A percentile compares a stretch with the other conserved stretches of the same genome.
phyloP scores from a whole-genome alignment of 495 filamentous ascomycete genomes.

The Penicillium pulvis region DNA sequence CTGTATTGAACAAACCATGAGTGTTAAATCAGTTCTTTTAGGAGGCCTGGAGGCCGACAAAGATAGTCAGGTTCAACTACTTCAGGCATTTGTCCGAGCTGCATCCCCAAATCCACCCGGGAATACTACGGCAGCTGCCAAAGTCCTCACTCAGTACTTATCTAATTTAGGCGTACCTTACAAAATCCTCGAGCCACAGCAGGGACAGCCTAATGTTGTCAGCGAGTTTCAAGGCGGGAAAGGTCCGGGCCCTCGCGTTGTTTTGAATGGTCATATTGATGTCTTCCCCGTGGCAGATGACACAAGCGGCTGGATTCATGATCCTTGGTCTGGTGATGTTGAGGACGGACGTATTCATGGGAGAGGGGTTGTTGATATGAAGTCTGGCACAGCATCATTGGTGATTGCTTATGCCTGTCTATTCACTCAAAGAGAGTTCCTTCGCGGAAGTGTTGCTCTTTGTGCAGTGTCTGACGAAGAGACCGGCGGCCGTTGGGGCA shows the following conservation, averaged over 20 bases:
- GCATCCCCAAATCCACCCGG: slow-evolving; percentile 12
- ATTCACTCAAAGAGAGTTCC: slow-evolving; percentile 3
- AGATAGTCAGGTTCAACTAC: slow-evolving; percentile 6
- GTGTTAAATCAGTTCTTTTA: slow-evolving; percentile 2
- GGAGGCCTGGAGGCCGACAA: slow-evolving; percentile 2
- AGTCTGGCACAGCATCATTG: slow-evolving; percentile 11
- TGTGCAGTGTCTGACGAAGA: slow-evolving; percentile 13
- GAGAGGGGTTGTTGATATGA: slow-evolving; percentile 14
- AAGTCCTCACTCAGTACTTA: slow-evolving; percentile 7
- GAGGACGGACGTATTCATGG: slow-evolving; percentile 9
- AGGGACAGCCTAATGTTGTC: slow-evolving; percentile 6
- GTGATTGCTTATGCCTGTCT: slow-evolving; percentile 9
- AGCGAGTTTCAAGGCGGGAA: slow-evolving; percentile 10
- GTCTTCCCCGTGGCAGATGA: slow-evolving; percentile 9
- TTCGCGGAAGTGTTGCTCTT: slow-evolving; percentile 14
- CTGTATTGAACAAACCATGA: not conserved
- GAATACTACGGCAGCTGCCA: slow-evolving; percentile 4
- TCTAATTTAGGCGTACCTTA: not conserved
- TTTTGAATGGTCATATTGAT: slow-evolving; percentile 15
- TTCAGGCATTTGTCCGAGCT: slow-evolving; percentile 12
- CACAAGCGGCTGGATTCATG: slow-evolving; percentile 5
- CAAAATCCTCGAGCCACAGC: slow-evolving; percentile 4
- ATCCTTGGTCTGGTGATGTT: slow-evolving; percentile 14
- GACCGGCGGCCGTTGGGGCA: slow-evolving; percentile 11
- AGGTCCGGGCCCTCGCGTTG: slow-evolving; percentile 8